phyloP scores from a whole-genome alignment of 2,329 filamentous ascomycete genomes.

The Plectosphaerella plurivora region DNA sequence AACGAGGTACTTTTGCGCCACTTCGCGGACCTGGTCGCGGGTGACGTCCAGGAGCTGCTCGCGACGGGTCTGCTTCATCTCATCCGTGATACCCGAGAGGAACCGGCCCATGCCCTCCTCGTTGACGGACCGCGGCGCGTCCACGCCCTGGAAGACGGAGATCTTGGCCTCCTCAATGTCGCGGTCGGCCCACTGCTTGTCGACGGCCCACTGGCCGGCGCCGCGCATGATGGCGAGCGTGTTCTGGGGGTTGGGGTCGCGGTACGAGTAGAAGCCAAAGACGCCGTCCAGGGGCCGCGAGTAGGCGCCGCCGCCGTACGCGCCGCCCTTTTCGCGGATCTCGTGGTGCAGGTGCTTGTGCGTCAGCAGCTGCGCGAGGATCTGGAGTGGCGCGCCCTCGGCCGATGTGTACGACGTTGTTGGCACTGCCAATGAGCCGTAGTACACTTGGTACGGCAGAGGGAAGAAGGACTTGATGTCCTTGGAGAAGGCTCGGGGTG shows the following conservation, averaged over 20 bases:
- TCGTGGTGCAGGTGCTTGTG: slow-evolving; percentile 97
- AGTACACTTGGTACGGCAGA: slow-evolving; percentile 95
- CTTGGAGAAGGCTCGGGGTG: slow-evolving; percentile 29
- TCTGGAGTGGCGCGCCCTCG: slow-evolving; percentile 74
- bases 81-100: slow-evolving; percentile 76
- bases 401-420: slow-evolving; percentile 78
- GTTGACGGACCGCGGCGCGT: slow-evolving; percentile 83
- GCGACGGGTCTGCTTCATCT: slow-evolving; percentile 82
- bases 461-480: slow-evolving; percentile 82
- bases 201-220: slow-evolving; percentile 76
- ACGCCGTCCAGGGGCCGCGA: slow-evolving; percentile 74
- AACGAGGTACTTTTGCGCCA: slow-evolving; percentile 78
- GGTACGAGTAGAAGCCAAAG: slow-evolving; percentile 95
- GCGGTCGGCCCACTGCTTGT: slow-evolving; percentile 74
- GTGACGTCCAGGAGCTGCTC: slow-evolving; percentile 84
- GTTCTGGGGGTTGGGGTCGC: slow-evolving; percentile 90
- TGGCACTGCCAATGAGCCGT: slow-evolving; percentile 76
- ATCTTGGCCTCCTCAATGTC: slow-evolving; percentile 97
- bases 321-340: slow-evolving; percentile 95
- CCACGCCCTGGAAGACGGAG: slow-evolving; percentile 85
- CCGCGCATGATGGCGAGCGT: slow-evolving; percentile 79
- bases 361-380: slow-evolving; percentile 86
- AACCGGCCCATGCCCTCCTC: slow-evolving; percentile 85
- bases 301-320: slow-evolving; percentile 90
- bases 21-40: slow-evolving; percentile 72